Conservation (phyloP, 768 basidiomycete genomes). For the Rossbeevera mucosa region DNA sequence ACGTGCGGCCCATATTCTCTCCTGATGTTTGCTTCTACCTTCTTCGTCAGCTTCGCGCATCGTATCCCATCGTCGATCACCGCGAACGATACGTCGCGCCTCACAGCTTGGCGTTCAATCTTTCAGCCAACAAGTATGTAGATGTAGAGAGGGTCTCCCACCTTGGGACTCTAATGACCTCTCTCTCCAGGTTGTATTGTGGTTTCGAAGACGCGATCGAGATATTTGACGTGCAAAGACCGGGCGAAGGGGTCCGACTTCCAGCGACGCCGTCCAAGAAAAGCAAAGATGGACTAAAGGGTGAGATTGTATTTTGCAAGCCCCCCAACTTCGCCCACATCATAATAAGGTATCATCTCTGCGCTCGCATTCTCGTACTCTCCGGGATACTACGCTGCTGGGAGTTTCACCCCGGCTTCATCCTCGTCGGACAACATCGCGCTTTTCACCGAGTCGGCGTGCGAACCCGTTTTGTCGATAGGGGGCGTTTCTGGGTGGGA, state of each 20-base stretch:
- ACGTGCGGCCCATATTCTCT: not conserved
- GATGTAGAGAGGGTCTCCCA: not conserved
- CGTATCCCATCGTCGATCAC: slow-evolving; percentile 90
- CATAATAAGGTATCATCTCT: slow-evolving; percentile 71
- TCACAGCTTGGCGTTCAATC: slow-evolving; percentile 76
- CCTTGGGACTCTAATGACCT: not conserved
- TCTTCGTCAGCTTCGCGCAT: slow-evolving; percentile 71
- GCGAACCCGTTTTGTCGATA: slow-evolving; percentile 58
- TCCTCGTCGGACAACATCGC: slow-evolving; percentile 52
- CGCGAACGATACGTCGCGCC: slow-evolving; percentile 89
- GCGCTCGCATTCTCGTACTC: slow-evolving; percentile 70
- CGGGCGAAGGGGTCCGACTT: slow-evolving; percentile 70
- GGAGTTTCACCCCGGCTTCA: slow-evolving; percentile 54
- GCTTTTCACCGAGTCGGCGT: slow-evolving; percentile 58
- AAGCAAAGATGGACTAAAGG: slow-evolving; percentile 84
- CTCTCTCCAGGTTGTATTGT: slow-evolving; percentile 59
- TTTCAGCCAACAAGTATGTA: slow-evolving; percentile 55
- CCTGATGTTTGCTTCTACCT: too few species aligned
- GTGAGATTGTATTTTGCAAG: slow-evolving; percentile 32
- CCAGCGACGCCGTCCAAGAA: slow-evolving; percentile 70
- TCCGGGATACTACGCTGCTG: slow-evolving; percentile 73
- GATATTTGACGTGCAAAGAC: slow-evolving; percentile 69
- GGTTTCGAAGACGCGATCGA: slow-evolving; percentile 85
- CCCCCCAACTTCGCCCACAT: not conserved
- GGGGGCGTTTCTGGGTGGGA: slow-evolving; percentile 44